Base-by-base conservation (phyloP, 2,329 filamentous ascomycete species). In the Alternaria sp. region DNA sequence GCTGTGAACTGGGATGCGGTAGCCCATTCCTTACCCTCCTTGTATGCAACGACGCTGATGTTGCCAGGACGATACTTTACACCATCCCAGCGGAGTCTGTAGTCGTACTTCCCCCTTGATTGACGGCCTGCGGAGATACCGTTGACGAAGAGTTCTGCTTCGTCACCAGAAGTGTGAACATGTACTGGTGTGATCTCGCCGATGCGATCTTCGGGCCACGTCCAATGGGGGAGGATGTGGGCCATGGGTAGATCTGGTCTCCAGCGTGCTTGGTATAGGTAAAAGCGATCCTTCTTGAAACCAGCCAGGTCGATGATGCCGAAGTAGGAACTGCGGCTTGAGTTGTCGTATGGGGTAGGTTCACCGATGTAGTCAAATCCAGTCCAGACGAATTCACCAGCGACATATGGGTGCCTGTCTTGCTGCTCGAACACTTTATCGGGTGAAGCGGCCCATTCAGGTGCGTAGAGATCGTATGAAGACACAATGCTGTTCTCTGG, bases 291-390 rank as follows among this genome's bases (percentile, higher is more conserved):
- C 73, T 88, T 88, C 59, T 79, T 81, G 74, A 88, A 88, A 0
- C 86, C 86, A 0, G 86, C 86, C 7, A 88, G 77, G 58, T 88
- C 86, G 28, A 88, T 81, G 61, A 88, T 86, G 10, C 86, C 86
- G 49, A 83, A 87, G 70, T 87, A 88, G 2, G 83, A 85, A 70
- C 83, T 85, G 11, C 85, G 82, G 5, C 84, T 77, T 1, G 71
- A 57, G 62, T 84, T 76, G 65, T 84, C 76, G 67, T 84, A 87
- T 0, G 84, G 84, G 9, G 82, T 84, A 3, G 84, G 84, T 70
- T 86, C 84, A 21, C 84, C 84, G 10, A 86, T 67, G 69, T 86
- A 85, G 62, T 85, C 84, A 66, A 76, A 85, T 1, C 85, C 85
- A 0, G 83, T 81, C 85, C 84, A 86, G 7, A 86, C 84, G 43